Evolutionary conservation across 2,329 filamentous ascomycete genomes (phyloP).

Genomic region (Daldinia sp.): DNA sequence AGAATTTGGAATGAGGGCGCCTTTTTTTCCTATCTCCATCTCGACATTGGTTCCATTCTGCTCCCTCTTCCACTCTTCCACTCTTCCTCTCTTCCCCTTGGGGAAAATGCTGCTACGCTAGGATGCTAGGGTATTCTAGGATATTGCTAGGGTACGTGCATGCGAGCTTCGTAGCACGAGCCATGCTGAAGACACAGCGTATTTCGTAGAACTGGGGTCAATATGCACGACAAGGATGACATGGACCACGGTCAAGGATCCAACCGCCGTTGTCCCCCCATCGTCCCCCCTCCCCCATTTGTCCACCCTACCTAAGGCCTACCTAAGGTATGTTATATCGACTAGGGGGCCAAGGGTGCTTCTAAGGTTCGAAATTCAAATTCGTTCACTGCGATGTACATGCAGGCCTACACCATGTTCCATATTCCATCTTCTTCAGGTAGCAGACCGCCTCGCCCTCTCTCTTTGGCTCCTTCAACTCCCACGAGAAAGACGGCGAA

Average conservation of each 20-base stretch:
- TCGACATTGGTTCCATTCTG: slow-evolving; percentile 20
- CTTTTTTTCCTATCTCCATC: slow-evolving; percentile 3
- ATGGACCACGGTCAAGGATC: slow-evolving; percentile 20
- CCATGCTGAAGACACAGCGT: slow-evolving; percentile 19
- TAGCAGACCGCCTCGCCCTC: slow-evolving; percentile 28
- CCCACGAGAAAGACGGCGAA: slow-evolving; percentile 7
- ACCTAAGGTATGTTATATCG: neutral
- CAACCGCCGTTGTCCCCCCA: slow-evolving; percentile 29
- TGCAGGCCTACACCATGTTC: neutral
- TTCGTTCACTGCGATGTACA: slow-evolving; percentile 15
- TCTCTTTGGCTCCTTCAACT: neutral
- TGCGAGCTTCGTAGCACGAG: slow-evolving; percentile 24
- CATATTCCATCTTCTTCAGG: slow-evolving; percentile 3
- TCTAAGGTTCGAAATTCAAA: slow-evolving; percentile 25
- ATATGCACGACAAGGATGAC: slow-evolving; percentile 19
- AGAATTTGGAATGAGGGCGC: slow-evolving; percentile 31
- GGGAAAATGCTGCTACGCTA: slow-evolving; percentile 29
- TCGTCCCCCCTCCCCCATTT: neutral
- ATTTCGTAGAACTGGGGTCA: slow-evolving; percentile 14
- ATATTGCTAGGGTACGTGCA: slow-evolving; percentile 26
- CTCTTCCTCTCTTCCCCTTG: slow-evolving; percentile 38
- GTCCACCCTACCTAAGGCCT: neutral
- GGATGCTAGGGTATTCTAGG: neutral
- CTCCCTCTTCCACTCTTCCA: neutral
- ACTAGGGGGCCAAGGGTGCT: slow-evolving; percentile 10